Evolutionary conservation across 2,329 filamentous ascomycete genomes (phyloP).

Genomic region (Alternaria sp.): DNA sequence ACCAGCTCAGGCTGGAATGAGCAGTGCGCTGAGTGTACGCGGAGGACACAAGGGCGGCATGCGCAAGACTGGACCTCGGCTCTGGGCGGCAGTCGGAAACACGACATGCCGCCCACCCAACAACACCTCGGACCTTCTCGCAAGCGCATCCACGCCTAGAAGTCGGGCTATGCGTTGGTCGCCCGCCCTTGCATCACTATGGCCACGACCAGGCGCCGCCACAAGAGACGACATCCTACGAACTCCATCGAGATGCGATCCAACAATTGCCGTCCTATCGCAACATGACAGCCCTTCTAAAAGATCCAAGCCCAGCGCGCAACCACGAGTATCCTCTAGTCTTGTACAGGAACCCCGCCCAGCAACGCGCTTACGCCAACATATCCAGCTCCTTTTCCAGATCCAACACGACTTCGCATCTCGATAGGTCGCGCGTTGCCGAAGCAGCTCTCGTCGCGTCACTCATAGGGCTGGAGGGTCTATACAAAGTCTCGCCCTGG

Average conservation of each 20-base stretch:
- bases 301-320: too few relatives aligned
- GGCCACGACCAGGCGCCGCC: not conserved
- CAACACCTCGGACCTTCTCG: not conserved
- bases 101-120: not conserved
- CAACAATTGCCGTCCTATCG: too few relatives aligned
- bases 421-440: not conserved
- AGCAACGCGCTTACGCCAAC: not conserved
- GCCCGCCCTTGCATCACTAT: not conserved
- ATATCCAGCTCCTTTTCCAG: not conserved
- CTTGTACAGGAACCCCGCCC: not conserved
- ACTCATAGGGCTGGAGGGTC: not conserved
- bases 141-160: not conserved
- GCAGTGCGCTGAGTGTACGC: not conserved
- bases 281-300: too few relatives aligned
- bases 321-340: not conserved
- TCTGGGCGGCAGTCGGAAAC: not conserved
- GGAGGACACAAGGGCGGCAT: not conserved
- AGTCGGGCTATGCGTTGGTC: not conserved
- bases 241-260: not conserved
- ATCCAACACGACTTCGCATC: not conserved
- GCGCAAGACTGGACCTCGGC: not conserved
- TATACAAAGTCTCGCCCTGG: not conserved
- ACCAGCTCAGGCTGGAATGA: not conserved
- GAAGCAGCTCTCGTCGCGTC: not conserved
- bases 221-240: not conserved